Conservation (phyloP, 306 rosid species). For the Chamaecrista fasciculata region DNA sequence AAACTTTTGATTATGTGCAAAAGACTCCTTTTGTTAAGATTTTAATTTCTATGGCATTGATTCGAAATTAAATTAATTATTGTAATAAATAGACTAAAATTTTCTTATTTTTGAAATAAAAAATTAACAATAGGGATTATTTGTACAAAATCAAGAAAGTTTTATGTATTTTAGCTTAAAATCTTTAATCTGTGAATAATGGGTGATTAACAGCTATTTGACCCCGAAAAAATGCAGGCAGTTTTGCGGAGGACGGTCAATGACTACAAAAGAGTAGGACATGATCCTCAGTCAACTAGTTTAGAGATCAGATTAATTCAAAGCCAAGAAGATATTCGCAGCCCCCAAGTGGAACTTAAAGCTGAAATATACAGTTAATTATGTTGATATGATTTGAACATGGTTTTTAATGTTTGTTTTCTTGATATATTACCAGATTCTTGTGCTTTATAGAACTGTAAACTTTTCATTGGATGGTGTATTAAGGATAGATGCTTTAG, state of each 20-base stretch:
- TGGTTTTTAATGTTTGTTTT: constrained; percentile 11
- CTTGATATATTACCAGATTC: not conserved
- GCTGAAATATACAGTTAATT: constrained; percentile 56
- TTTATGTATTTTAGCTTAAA: no score
- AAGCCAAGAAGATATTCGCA: constrained; percentile 74
- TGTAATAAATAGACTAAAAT: no score
- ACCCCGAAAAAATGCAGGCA: constrained; percentile 42
- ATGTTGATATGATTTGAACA: constrained; percentile 11
- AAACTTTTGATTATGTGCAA: no score
- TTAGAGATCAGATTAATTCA: constrained; percentile 78
- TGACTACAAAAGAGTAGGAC: constrained; percentile 58
- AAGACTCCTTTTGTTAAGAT: no score
- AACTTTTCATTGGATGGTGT: not conserved
- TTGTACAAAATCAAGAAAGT: no score
- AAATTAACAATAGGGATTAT: no score
- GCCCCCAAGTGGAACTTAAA: constrained; percentile 45
- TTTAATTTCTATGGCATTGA: no score
- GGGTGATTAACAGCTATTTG: constrained; percentile 1
- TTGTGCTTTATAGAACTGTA: not conserved
- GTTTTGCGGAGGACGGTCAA: constrained; percentile 62
- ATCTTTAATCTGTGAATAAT: not conserved
- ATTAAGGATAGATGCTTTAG: not conserved
- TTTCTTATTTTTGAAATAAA: no score
- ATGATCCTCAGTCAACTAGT: constrained; percentile 66
- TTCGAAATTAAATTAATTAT: no score